Evolutionary conservation across 768 basidiomycete genomes (phyloP).

Genomic region (Termitomyces sp.): DNA sequence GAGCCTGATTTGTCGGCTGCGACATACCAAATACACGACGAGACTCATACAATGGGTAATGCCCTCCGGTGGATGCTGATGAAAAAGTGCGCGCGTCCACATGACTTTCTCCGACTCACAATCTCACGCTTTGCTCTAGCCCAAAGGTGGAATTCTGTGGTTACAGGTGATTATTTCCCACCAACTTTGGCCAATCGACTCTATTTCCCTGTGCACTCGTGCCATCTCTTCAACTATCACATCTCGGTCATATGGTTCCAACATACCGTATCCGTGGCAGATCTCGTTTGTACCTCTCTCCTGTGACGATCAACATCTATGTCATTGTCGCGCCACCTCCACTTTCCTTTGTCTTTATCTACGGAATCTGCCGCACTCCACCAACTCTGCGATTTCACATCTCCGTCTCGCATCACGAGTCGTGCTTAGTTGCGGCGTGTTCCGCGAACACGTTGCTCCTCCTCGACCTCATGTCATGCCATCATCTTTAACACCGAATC

Average conservation of each 20-base stretch:
- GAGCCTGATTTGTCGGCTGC: conserved; percentile 80
- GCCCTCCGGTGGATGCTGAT: conserved; percentile 96
- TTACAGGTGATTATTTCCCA: conserved; percentile 63
- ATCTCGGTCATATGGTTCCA: background rate
- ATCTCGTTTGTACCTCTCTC: background rate
- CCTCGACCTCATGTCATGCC: background rate
- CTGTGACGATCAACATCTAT: background rate
- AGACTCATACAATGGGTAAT: conserved; percentile 96
- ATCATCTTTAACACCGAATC: background rate
- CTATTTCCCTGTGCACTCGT: background rate
- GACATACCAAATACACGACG: conserved; percentile 89
- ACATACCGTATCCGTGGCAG: background rate
- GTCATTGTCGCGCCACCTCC: background rate
- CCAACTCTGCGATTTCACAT: background rate
- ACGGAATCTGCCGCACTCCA: too few species aligned
- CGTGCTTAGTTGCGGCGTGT: background rate
- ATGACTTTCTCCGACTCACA: background rate
- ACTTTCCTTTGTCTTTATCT: background rate
- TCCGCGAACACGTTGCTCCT: background rate
- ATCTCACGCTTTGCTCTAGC: conserved; percentile 35
- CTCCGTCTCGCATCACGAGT: background rate
- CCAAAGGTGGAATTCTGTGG: conserved; percentile 98
- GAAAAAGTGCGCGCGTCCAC: conserved; percentile 80
- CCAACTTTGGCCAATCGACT: background rate
- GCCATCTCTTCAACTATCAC: background rate